These are phyloP conservation scores for Cystobasidiaceae sp. DNA, from an alignment of 1,284 basidiomycete genomes.

Conservation along the genomic window DNA sequence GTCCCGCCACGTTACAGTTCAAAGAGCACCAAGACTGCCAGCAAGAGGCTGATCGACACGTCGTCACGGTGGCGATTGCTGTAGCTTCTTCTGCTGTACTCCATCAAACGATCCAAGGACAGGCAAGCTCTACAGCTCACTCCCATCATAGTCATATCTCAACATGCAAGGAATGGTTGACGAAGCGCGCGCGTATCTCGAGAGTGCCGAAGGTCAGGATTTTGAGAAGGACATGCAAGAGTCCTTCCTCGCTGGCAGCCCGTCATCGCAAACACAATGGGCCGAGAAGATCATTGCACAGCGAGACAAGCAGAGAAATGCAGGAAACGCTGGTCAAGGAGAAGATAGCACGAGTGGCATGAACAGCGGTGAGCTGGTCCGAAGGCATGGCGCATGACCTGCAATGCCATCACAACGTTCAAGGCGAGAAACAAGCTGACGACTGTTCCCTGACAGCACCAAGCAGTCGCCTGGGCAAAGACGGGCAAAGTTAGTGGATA, in stretches of 20 bases:
- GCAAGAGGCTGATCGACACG: too few relatives aligned
- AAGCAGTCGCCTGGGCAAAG: neutral
- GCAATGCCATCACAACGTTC: neutral
- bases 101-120: neutral
- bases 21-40: too few relatives aligned
- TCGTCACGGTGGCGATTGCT: too few relatives aligned
- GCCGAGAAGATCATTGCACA: neutral
- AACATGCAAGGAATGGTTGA: constrained; percentile 17
- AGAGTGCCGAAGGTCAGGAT: constrained; percentile 10
- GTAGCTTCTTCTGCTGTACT: neutral
- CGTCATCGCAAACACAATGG: constrained; percentile 8
- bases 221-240: constrained; percentile 24
- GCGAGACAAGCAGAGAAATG: neutral
- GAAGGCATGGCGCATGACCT: neutral
- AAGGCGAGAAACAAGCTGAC: too few relatives aligned
- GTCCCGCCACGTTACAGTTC: too few relatives aligned
- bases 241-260: constrained; percentile 19
- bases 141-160: neutral
- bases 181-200: constrained; percentile 27
- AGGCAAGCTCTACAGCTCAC: neutral
- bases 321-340: constrained; percentile 16
- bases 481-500: too few relatives aligned
- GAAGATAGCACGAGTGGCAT: constrained; percentile 24
- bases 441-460: too few relatives aligned
- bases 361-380: constrained; percentile 22